Conservation (phyloP, 176 grass and related monocot genomes). For the Carex pumila region DNA sequence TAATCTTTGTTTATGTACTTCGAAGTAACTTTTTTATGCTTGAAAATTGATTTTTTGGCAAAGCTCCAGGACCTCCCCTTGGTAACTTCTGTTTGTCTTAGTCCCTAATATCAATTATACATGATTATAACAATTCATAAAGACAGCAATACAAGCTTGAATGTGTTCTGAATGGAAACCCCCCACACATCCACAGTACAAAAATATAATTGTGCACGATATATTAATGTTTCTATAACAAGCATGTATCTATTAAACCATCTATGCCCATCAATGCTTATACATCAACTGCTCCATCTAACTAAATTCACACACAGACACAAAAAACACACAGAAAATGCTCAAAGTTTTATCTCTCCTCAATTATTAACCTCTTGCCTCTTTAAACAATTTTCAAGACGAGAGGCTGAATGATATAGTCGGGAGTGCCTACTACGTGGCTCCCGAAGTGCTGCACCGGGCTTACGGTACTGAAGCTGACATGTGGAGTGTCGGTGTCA, state of each 20-base stretch:
- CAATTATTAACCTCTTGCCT: constrained; percentile 19
- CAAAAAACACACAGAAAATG: neutral
- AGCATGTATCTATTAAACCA: neutral
- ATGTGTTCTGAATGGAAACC: neutral
- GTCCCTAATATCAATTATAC: neutral
- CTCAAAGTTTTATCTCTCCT: constrained; percentile 6
- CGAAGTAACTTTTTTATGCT: neutral
- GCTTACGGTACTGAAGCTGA: constrained; percentile 91
- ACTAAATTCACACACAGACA: neutral
- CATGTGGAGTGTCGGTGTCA: constrained; percentile 99
- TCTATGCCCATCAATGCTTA: neutral
- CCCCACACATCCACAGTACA: neutral
- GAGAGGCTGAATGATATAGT: constrained; percentile 99
- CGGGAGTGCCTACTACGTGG: constrained; percentile 96
- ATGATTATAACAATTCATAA: neutral
- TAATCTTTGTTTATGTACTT: neutral
- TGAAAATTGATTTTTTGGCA: neutral
- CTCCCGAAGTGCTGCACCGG: constrained; percentile 95
- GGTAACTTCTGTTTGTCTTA: neutral
- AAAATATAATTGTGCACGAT: neutral
- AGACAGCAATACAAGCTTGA: neutral
- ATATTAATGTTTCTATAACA: neutral
- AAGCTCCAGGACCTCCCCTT: neutral
- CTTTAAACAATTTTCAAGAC: constrained; percentile 35
- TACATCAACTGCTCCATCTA: neutral